These are phyloP conservation scores for Periconia digitata DNA, from an alignment of 2,329 filamentous ascomycete genomes.

Conservation along the genomic window DNA sequence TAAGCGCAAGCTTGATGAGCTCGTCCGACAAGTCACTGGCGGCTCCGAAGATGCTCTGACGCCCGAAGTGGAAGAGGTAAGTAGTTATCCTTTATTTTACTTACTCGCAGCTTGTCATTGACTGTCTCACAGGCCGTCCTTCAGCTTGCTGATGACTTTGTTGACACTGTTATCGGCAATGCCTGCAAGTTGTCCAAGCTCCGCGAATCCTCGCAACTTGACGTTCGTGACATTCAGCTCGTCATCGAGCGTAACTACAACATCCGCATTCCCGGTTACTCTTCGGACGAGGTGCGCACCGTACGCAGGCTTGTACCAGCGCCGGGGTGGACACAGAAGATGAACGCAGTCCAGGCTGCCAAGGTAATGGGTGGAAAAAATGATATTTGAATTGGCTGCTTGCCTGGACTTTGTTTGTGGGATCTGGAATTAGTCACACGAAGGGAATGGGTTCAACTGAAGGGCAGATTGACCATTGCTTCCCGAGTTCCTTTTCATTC, in stretches of 20 bases:
- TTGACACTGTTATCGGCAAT: constrained; percentile 83
- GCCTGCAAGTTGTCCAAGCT: constrained; percentile 93
- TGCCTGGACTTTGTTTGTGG: not conserved
- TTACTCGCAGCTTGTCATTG: constrained; percentile 18
- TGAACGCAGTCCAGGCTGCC: constrained; percentile 92
- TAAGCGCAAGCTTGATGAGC: constrained; percentile 95
- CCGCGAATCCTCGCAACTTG: constrained; percentile 84
- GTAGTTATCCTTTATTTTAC: constrained; percentile 16
- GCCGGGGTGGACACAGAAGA: constrained; percentile 89
- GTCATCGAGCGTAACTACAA: constrained; percentile 67
- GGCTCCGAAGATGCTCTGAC: constrained; percentile 78
- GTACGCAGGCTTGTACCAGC: constrained; percentile 92
- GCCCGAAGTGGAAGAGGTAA: constrained; percentile 93
- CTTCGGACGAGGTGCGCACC: constrained; percentile 89
- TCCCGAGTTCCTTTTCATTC: not conserved
- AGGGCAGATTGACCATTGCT: too few species aligned
- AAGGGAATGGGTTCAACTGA: not conserved
- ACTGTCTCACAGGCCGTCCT: constrained; percentile 69
- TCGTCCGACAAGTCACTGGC: constrained; percentile 91
- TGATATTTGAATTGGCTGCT: constrained; percentile 30
- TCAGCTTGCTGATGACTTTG: constrained; percentile 87
- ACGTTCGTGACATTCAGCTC: constrained; percentile 67
- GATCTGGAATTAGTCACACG: not conserved
- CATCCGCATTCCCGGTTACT: constrained; percentile 86
- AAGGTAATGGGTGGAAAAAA: constrained; percentile 65